A percentile compares a stretch with the other conserved stretches of the same genome.
These are phyloP conservation scores for Calonectria fujianensis DNA, from an alignment of 2,329 filamentous ascomycete genomes.

Conservation along the genomic window DNA sequence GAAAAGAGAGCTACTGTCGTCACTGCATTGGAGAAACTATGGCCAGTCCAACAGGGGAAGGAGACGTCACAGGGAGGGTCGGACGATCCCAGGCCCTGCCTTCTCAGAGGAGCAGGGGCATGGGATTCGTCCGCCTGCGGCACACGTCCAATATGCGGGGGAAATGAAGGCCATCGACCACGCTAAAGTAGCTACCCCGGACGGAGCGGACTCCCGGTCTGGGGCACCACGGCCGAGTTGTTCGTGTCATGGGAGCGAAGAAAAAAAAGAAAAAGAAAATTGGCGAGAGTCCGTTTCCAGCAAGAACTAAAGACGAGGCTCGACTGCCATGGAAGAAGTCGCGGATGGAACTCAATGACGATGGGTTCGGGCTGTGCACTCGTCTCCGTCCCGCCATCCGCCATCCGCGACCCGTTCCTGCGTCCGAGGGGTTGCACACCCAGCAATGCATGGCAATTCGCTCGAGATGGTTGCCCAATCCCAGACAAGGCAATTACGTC, in stretches of 20 bases:
- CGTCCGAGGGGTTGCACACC: constrained; percentile 23
- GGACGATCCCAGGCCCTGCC: constrained; percentile 43
- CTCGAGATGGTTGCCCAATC: constrained; percentile 38
- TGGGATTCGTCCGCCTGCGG: constrained; percentile 43
- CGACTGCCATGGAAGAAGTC: not conserved
- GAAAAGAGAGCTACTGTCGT: constrained; percentile 14
- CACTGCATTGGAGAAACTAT: constrained; percentile 15
- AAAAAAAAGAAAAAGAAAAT: not conserved
- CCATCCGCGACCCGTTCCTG: constrained; percentile 34
- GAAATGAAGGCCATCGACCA: constrained; percentile 44
- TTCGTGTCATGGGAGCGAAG: not conserved
- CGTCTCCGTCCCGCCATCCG: not conserved
- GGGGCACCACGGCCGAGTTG: constrained; percentile 24
- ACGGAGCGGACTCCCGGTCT: constrained; percentile 35
- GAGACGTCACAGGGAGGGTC: constrained; percentile 40
- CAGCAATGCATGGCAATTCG: not conserved
- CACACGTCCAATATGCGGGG: constrained; percentile 47
- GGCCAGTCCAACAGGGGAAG: constrained; percentile 49
- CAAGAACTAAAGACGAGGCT: not conserved
- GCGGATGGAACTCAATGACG: constrained; percentile 28
- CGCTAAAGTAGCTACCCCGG: constrained; percentile 41
- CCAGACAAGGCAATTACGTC: constrained; percentile 8
- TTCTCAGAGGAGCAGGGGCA: not conserved
- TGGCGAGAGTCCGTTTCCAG: not conserved
- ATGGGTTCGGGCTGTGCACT: not conserved